phyloP scores from a whole-genome alignment of 495 filamentous ascomycete genomes.

The Glutinoglossum americanum region DNA sequence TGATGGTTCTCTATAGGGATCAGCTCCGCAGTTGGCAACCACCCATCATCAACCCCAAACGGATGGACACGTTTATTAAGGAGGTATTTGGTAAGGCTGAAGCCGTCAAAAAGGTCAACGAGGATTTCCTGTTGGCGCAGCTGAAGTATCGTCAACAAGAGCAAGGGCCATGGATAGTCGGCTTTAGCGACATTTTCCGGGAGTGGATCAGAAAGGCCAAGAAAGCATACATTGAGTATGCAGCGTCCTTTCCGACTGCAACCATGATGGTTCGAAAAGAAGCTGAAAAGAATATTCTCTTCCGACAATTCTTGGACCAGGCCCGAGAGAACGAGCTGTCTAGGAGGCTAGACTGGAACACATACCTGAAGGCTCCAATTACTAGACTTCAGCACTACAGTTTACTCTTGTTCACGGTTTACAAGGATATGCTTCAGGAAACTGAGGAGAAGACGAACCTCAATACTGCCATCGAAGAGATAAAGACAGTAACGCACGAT shows the following conservation, averaged over 20 bases:
- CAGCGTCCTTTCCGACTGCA: conserved; percentile 67
- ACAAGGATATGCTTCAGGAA: conserved; percentile 64
- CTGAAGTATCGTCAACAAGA: conserved; percentile 95
- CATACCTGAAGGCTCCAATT: conserved; percentile 81
- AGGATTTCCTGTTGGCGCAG: conserved; percentile 83
- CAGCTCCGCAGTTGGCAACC: conserved; percentile 51
- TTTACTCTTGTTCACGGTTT: conserved; percentile 59
- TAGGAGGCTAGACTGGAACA: conserved; percentile 77
- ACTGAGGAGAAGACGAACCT: conserved; percentile 82
- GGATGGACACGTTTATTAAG: conserved; percentile 51
- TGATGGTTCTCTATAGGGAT: conserved; percentile 73
- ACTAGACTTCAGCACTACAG: conserved; percentile 82
- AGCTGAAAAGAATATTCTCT: conserved; percentile 61
- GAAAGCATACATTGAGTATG: conserved; percentile 76
- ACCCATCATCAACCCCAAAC: conserved; percentile 55
- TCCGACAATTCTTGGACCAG: conserved; percentile 66
- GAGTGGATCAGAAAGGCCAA: conserved; percentile 97
- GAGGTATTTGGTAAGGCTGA: conserved; percentile 87
- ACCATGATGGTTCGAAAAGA: conserved; percentile 70
- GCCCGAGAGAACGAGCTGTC: conserved; percentile 61
- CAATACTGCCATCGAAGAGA: conserved; percentile 76
- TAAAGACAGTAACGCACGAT: conserved; percentile 74
- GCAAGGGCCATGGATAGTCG: conserved; percentile 81
- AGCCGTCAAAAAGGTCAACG: conserved; percentile 73
- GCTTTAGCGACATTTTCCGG: conserved; percentile 92